A percentile compares a stretch with the other conserved stretches of the same genome.
Conservation (phyloP, 2,329 filamentous ascomycete genomes). For the Hypoxylon sp. region DNA sequence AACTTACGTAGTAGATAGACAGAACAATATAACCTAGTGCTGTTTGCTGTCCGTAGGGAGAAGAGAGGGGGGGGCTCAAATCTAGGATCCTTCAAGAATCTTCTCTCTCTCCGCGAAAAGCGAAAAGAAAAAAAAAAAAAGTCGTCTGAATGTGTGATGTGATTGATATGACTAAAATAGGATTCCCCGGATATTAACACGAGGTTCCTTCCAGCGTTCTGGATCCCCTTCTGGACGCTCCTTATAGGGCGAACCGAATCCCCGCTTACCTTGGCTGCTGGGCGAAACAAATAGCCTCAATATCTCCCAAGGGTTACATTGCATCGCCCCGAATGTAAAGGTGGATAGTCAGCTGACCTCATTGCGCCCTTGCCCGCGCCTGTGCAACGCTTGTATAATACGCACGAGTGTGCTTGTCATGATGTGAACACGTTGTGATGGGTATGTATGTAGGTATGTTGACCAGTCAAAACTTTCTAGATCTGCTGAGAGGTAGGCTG, state of each 20-base stretch:
- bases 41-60: neutral
- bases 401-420: neutral
- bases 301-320: slow-evolving; percentile 14
- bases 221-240: slow-evolving; percentile 13
- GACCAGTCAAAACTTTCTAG: neutral
- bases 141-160: neutral
- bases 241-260: slow-evolving; percentile 14
- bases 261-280: slow-evolving; percentile 8
- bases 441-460: too few relatives aligned
- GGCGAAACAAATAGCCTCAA: slow-evolving; percentile 31
- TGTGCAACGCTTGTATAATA: neutral
- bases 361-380: slow-evolving; percentile 1
- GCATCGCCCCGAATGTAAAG: neutral
- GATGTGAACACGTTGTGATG: neutral
- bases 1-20: neutral
- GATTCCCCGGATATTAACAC: slow-evolving; percentile 21
- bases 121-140: neutral
- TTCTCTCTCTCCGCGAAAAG: neutral
- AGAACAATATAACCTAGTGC: neutral
- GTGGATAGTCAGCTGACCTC: slow-evolving; percentile 17
- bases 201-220: slow-evolving; percentile 14
- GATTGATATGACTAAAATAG: slow-evolving; percentile 22
- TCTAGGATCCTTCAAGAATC: neutral
- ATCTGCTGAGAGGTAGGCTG: neutral
- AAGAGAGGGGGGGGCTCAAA: neutral